phyloP scores from a whole-genome alignment of 2,329 filamentous ascomycete genomes.

The Fusarium pilosicola region DNA sequence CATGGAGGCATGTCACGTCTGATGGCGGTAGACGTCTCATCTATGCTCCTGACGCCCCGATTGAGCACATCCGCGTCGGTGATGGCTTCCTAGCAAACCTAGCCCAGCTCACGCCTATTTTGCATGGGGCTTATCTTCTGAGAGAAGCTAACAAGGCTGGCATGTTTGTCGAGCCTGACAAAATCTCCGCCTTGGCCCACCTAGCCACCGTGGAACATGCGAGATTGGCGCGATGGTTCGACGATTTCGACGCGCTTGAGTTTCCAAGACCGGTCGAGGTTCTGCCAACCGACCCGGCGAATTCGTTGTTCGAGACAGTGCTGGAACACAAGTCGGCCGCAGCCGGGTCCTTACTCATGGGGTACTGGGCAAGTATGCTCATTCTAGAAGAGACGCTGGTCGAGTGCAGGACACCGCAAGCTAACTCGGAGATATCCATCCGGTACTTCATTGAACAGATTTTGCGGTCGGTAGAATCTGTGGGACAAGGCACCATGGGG shows the following conservation, averaged over 20 bases:
- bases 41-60: conserved; percentile 37
- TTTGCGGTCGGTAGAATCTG: conserved; percentile 51
- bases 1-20: conserved; percentile 50
- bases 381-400: conserved; percentile 52
- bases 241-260: conserved; percentile 40
- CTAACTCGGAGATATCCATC: conserved; percentile 42
- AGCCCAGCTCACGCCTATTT: conserved; percentile 48
- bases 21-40: conserved; percentile 42
- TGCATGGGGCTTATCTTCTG: conserved; percentile 47
- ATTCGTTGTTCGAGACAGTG: conserved; percentile 48
- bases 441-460: conserved; percentile 47
- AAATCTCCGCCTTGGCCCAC: conserved; percentile 45
- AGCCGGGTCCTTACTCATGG: conserved; percentile 50
- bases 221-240: conserved; percentile 49
- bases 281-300: conserved; percentile 42
- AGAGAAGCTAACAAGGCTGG: conserved; percentile 45
- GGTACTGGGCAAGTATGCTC: conserved; percentile 53
- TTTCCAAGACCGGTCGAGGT: conserved; percentile 42
- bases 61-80: conserved; percentile 40
- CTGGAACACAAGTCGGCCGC: conserved; percentile 47
- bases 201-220: conserved; percentile 43
- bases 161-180: conserved; percentile 44
- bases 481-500: conserved; percentile 52
- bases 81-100: conserved; percentile 50
- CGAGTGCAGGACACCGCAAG: conserved; percentile 45